phyloP scores from a whole-genome alignment of 2,329 filamentous ascomycete genomes.

The Tolypocladium tropicale region DNA sequence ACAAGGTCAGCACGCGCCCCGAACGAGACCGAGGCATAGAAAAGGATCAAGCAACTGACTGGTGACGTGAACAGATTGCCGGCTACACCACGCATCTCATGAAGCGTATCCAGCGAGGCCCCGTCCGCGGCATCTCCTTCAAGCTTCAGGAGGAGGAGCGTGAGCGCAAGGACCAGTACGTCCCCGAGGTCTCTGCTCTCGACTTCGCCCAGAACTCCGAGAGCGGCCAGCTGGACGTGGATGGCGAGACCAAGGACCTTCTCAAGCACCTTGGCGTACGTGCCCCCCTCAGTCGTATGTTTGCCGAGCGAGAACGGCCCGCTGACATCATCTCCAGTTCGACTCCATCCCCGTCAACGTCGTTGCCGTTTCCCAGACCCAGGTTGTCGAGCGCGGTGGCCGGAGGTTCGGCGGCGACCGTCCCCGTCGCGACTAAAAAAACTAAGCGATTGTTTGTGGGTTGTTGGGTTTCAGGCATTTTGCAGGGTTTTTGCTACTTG shows the following conservation, averaged over 20 bases:
- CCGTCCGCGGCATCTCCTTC: constrained; percentile 99
- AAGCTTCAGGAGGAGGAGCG: constrained; percentile 99
- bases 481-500: constrained; percentile 33
- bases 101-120: constrained; percentile 99
- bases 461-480: constrained; percentile 33
- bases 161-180: constrained; percentile 99
- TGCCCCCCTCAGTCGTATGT: constrained; percentile 20
- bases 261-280: constrained; percentile 97
- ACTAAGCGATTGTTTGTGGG: constrained; percentile 13
- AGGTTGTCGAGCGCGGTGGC: constrained; percentile 67
- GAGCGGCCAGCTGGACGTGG: constrained; percentile 87
- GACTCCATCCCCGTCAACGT: constrained; percentile 97
- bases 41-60: constrained; percentile 4
- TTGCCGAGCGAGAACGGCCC: background rate
- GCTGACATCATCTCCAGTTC: constrained; percentile 53
- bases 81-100: constrained; percentile 98
- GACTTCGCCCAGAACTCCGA: constrained; percentile 88
- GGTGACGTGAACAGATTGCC: constrained; percentile 56
- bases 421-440: constrained; percentile 22
- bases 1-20: constrained; percentile 62
- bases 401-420: constrained; percentile 63
- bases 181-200: constrained; percentile 95
- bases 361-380: constrained; percentile 78
- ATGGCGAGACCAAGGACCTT: constrained; percentile 96
- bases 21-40: background rate